These are phyloP conservation scores for Pyrenula massariospora DNA, from an alignment of 495 filamentous ascomycete species.

Conservation along the genomic window DNA sequence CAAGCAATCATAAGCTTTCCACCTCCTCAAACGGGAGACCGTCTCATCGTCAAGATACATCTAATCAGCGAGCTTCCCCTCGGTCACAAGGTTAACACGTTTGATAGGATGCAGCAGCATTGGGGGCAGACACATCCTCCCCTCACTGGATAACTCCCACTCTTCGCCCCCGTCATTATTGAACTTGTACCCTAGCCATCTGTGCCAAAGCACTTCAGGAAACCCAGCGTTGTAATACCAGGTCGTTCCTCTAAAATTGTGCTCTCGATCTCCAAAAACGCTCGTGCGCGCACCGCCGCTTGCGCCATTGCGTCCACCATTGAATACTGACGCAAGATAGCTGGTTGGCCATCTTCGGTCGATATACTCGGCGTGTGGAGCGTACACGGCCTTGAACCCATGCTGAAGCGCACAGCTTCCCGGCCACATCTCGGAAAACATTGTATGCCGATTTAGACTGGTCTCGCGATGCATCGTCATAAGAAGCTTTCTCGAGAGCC, in stretches of 20 bases:
- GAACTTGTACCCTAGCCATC: conserved; percentile 78
- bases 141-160: conserved; percentile 60
- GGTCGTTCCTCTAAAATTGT: conserved; percentile 77
- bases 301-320: conserved; percentile 73
- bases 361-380: conserved; percentile 81
- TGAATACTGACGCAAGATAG: conserved; percentile 73
- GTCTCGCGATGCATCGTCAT: conserved; percentile 85
- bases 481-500: conserved; percentile 73
- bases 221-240: conserved; percentile 96
- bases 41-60: no score
- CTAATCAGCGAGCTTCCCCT: conserved; percentile 17
- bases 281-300: conserved; percentile 58
- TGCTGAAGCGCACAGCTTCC: conserved; percentile 79
- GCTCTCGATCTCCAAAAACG: conserved; percentile 77
- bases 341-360: conserved; percentile 79
- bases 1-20: no score
- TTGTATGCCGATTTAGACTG: conserved; percentile 64
- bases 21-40: no score
- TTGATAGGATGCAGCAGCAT: conserved; percentile 94
- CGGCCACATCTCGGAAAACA: conserved; percentile 96
- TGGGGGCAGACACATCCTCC: conserved; percentile 85
- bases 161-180: conserved; percentile 81
- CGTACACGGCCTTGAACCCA: conserved; percentile 89
- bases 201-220: conserved; percentile 66
- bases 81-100: conserved; percentile 65